phyloP scores from a whole-genome alignment of 306 rosid species.

The Quercus engelmannii region DNA sequence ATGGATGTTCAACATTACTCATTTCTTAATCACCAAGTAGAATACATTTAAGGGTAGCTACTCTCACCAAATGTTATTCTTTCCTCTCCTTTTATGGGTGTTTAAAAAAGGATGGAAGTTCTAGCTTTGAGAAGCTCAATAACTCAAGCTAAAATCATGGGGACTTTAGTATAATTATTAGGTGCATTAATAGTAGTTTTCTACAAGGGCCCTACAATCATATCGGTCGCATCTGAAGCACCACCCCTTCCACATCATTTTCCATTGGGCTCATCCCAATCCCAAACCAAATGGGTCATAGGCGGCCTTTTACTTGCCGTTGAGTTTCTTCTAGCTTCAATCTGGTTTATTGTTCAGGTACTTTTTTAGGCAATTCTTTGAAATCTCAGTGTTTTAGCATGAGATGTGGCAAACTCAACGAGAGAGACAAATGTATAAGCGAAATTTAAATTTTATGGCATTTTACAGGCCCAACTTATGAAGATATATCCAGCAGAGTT shows the following conservation, averaged over 20 bases:
- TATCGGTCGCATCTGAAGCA: slow-evolving; percentile 8
- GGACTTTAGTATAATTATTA: slow-evolving; percentile 37
- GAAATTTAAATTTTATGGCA: background rate
- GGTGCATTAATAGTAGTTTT: slow-evolving; percentile 54
- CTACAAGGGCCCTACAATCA: slow-evolving; percentile 39
- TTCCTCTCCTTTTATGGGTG: background rate
- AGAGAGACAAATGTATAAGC: background rate
- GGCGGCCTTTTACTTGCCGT: slow-evolving; percentile 41
- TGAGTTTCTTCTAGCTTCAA: slow-evolving; percentile 28
- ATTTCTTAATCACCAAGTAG: background rate
- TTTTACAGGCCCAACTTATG: slow-evolving; percentile 29
- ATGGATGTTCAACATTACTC: no score
- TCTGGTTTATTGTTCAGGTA: slow-evolving; percentile 50
- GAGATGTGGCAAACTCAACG: background rate
- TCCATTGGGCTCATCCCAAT: slow-evolving; percentile 20
- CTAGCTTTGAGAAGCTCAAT: slow-evolving; percentile 38
- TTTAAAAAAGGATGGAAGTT: slow-evolving; percentile 46
- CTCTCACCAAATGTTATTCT: background rate
- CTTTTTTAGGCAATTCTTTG: background rate
- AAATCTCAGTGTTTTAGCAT: no score
- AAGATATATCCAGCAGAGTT: slow-evolving; percentile 44
- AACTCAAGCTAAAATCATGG: slow-evolving; percentile 46
- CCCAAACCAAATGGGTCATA: slow-evolving; percentile 34
- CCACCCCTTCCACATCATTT: background rate
- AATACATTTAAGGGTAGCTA: background rate